A percentile compares a stretch with the other conserved stretches of the same genome.
Evolutionary conservation across 2,329 filamentous ascomycete genomes (phyloP).

Genomic region (Cordyceps cicadae): DNA sequence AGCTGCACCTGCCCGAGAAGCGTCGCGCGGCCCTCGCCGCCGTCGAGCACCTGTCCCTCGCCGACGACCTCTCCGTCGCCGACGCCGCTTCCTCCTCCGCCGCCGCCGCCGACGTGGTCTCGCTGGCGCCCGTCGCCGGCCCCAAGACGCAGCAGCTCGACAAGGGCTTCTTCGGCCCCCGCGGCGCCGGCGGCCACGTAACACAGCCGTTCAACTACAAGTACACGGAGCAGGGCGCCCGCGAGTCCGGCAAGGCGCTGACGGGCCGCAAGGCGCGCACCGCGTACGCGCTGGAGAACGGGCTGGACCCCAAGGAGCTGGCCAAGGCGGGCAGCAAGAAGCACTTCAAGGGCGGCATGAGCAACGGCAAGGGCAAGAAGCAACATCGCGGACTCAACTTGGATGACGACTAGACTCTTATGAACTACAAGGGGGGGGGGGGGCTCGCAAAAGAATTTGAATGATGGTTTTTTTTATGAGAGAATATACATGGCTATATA

Average conservation of each 20-base stretch:
- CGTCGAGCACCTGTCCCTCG: conserved; percentile 34
- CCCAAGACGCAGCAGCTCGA: conserved; percentile 72
- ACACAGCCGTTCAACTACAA: conserved; percentile 82
- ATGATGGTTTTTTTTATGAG: background rate
- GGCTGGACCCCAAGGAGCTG: conserved; percentile 74
- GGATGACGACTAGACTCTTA: conserved; percentile 10
- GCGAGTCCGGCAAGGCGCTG: conserved; percentile 50
- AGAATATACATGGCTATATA: background rate
- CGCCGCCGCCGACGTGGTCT: conserved; percentile 38
- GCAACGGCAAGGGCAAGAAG: conserved; percentile 48
- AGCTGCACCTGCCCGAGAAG: conserved; percentile 72
- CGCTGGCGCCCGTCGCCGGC: conserved; percentile 44
- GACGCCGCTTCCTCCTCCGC: conserved; percentile 20
- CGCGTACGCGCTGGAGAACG: conserved; percentile 75
- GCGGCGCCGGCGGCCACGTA: conserved; percentile 56
- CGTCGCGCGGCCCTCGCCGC: conserved; percentile 58
- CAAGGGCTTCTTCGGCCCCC: conserved; percentile 75
- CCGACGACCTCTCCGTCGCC: conserved; percentile 21
- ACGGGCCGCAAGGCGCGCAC: conserved; percentile 75
- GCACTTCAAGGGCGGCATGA: conserved; percentile 78
- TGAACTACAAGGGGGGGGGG: background rate
- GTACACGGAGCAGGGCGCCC: conserved; percentile 69
- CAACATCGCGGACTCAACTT: conserved; percentile 15
- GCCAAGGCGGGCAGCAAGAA: conserved; percentile 66
- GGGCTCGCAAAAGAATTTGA: background rate